A percentile compares a stretch with the other conserved stretches of the same genome.
Evolutionary conservation across 306 rosid genomes (phyloP).

Genomic region (Trifolium subterraneum): DNA sequence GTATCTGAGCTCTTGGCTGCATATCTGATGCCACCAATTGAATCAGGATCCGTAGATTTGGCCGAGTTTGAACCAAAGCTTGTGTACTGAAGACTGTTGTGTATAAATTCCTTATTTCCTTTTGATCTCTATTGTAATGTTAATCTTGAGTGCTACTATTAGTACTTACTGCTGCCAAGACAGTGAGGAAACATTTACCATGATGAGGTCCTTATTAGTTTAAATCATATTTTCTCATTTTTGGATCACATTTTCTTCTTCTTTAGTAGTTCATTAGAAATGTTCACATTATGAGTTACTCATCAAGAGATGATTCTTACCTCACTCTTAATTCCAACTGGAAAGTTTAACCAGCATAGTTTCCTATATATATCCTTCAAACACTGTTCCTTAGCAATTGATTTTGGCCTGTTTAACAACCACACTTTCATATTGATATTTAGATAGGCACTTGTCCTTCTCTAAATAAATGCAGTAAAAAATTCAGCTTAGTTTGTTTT

Average conservation of each 20-base stretch:
- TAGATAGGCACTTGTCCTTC: too few species aligned
- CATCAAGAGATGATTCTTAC: conserved; percentile 27
- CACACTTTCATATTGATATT: too few species aligned
- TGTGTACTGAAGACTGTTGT: conserved; percentile 67
- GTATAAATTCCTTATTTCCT: conserved; percentile 46
- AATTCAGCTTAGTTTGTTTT: too few species aligned
- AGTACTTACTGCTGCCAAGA: conserved; percentile 29
- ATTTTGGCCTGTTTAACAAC: not conserved
- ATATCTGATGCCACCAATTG: conserved; percentile 91
- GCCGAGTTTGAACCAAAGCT: conserved; percentile 88
- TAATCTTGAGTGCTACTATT: conserved; percentile 40
- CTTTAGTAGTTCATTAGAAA: conserved; percentile 25
- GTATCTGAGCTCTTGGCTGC: conserved; percentile 88
- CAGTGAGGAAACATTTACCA: conserved; percentile 47
- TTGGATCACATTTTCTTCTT: not conserved
- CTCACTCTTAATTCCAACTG: conserved; percentile 15
- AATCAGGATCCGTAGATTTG: conserved; percentile 94
- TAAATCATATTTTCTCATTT: conserved; percentile 24
- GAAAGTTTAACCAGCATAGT: conserved; percentile 8
- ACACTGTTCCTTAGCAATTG: not conserved
- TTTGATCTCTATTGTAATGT: conserved; percentile 38
- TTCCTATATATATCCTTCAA: not conserved
- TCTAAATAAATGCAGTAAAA: too few species aligned
- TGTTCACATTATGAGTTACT: conserved; percentile 12
- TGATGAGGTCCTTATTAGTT: conserved; percentile 47